Evolutionary conservation across 305 asterid species (phyloP).

Genomic region (Fraxinus velutina): DNA sequence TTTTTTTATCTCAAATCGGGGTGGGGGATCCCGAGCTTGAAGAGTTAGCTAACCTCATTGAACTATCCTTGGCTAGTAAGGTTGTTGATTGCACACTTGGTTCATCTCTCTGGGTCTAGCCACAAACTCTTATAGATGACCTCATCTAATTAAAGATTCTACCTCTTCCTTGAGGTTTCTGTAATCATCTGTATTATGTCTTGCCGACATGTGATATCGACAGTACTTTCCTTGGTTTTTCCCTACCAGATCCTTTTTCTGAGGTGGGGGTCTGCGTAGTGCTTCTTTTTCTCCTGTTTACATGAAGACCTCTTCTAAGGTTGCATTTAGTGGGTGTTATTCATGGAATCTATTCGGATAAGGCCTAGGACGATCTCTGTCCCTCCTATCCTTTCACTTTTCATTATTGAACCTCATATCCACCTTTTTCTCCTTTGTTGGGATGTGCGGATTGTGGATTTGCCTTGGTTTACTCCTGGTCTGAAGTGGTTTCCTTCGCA

Average conservation of each 20-base stretch:
- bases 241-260: neutral
- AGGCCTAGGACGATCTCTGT: neutral
- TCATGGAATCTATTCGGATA: neutral
- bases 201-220: neutral
- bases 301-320: neutral
- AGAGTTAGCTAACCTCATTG: neutral
- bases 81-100: neutral
- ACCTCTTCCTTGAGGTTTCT: neutral
- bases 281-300: neutral
- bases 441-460: neutral
- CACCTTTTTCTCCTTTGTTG: neutral
- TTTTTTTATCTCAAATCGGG: neutral
- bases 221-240: neutral
- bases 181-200: neutral
- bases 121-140: neutral
- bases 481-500: too few species aligned
- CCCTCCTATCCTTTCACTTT: neutral
- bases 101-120: neutral
- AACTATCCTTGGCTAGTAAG: neutral
- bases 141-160: neutral
- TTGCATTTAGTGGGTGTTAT: neutral
- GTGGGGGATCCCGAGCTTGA: neutral
- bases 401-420: neutral
- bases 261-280: neutral
- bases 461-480: too few species aligned